Conservation (phyloP, 805 yeast species). For the Lachancea sp. region DNA sequence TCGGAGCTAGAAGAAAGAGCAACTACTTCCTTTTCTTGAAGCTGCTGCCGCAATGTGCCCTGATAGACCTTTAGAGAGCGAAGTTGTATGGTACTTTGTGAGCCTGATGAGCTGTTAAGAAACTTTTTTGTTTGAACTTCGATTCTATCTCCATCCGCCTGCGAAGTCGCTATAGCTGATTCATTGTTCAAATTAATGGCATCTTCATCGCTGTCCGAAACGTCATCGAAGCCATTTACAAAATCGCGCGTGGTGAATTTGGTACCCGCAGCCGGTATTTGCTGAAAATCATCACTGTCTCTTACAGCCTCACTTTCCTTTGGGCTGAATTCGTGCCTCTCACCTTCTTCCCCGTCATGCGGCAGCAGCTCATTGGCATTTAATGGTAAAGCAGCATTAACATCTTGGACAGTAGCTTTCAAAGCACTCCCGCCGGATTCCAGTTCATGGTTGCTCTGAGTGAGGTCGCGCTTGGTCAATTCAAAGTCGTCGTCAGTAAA, state of each 20-base stretch:
- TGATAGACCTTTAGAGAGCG: neutral
- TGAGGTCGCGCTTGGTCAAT: neutral
- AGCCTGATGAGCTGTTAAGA: too few relatives aligned
- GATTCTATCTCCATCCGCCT: neutral
- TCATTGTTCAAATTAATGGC: neutral
- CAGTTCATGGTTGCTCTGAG: neutral
- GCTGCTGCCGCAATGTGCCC: neutral
- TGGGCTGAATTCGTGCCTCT: too few relatives aligned
- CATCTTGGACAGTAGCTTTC: neutral
- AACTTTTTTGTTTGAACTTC: neutral
- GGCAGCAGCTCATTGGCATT: too few relatives aligned
- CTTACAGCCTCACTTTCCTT: too few relatives aligned
- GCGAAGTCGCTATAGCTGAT: neutral
- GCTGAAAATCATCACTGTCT: neutral
- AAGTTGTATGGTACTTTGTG: neutral
- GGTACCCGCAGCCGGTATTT: neutral
- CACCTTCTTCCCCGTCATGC: too few relatives aligned
- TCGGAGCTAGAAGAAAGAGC: conserved; percentile 16
- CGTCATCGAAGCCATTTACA: conserved; percentile 3
- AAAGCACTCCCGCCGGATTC: neutral
- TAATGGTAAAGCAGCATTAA: neutral
- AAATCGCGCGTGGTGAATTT: neutral
- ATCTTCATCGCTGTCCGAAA: neutral
- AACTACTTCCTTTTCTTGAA: conserved; percentile 4
- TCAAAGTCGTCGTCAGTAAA: neutral